Conservation (phyloP, 306 rosid genomes). For the Malus sylvestris region DNA sequence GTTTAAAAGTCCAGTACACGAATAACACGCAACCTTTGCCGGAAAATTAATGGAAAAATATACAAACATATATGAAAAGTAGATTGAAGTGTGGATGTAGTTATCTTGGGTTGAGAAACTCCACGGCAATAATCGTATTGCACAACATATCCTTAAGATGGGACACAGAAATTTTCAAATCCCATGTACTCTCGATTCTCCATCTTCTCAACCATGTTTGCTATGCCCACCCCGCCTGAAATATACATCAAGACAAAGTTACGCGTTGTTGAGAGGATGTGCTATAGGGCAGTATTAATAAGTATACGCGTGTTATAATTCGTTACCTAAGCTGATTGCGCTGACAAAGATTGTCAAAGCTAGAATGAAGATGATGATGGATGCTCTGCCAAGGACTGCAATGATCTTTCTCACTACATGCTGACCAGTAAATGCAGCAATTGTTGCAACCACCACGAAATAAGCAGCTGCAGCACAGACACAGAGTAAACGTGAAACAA, state of each 20-base stretch:
- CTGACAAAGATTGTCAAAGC: conserved; percentile 68
- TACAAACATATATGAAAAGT: background rate
- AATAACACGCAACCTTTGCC: background rate
- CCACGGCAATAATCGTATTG: background rate
- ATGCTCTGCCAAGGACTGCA: conserved; percentile 61
- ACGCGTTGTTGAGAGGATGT: background rate
- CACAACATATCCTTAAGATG: conserved; percentile 12
- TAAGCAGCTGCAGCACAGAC: conserved; percentile 49
- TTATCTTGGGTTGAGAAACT: background rate
- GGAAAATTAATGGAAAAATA: background rate
- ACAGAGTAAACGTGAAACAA: conserved; percentile 3
- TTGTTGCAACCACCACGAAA: conserved; percentile 53
- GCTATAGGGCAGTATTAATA: background rate
- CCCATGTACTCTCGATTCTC: conserved; percentile 70
- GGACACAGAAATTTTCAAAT: conserved; percentile 51
- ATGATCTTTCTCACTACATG: conserved; percentile 67
- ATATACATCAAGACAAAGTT: background rate
- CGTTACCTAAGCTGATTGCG: conserved; percentile 71
- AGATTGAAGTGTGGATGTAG: background rate
- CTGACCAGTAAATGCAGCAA: conserved; percentile 69
- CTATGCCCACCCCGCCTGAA: conserved; percentile 72
- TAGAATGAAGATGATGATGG: conserved; percentile 69
- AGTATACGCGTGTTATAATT: background rate
- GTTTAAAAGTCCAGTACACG: background rate
- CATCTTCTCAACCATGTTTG: conserved; percentile 64